Evolutionary conservation across 2,329 filamentous ascomycete genomes (phyloP).

Genomic region (Apiospora marii): DNA sequence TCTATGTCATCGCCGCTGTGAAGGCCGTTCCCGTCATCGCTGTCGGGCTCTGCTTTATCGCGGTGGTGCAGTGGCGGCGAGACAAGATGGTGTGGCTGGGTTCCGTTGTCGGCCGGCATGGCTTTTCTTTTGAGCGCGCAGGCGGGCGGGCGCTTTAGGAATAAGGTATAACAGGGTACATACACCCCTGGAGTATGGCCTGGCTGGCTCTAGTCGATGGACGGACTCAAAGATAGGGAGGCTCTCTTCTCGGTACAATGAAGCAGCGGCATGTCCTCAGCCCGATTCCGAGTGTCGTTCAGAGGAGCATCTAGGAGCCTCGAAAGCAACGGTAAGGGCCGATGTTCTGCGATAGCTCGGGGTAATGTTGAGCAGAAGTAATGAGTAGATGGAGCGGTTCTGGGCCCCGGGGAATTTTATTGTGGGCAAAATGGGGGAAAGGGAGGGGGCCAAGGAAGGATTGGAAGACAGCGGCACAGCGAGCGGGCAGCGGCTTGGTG

Average conservation of each 20-base stretch:
- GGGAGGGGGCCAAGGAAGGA: neutral
- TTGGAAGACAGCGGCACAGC: slow-evolving; percentile 1
- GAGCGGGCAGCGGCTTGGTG: neutral
- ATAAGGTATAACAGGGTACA: neutral
- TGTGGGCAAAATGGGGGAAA: slow-evolving; percentile 22
- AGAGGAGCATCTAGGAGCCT: neutral
- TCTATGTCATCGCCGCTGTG: slow-evolving; percentile 56
- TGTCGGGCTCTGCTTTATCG: slow-evolving; percentile 49
- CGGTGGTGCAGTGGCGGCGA: slow-evolving; percentile 34
- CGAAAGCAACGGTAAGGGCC: slow-evolving; percentile 17
- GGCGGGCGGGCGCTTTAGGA: neutral
- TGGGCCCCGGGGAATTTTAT: slow-evolving; percentile 24
- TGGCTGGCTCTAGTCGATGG: neutral
- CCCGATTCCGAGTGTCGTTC: neutral
- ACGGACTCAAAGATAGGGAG: slow-evolving; percentile 27
- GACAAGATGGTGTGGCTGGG: slow-evolving; percentile 34
- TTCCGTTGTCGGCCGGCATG: slow-evolving; percentile 34
- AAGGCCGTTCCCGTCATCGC: slow-evolving; percentile 52
- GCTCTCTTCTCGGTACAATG: slow-evolving; percentile 24
- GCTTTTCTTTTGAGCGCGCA: neutral
- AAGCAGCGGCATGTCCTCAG: slow-evolving; percentile 16
- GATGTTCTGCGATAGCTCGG: slow-evolving; percentile 43
- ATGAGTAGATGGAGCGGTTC: slow-evolving; percentile 31
- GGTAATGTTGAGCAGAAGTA: slow-evolving; percentile 55
- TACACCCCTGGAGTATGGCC: neutral